Conservation (phyloP, 495 filamentous ascomycete species). For the Amphirosellinia nigrospora region DNA sequence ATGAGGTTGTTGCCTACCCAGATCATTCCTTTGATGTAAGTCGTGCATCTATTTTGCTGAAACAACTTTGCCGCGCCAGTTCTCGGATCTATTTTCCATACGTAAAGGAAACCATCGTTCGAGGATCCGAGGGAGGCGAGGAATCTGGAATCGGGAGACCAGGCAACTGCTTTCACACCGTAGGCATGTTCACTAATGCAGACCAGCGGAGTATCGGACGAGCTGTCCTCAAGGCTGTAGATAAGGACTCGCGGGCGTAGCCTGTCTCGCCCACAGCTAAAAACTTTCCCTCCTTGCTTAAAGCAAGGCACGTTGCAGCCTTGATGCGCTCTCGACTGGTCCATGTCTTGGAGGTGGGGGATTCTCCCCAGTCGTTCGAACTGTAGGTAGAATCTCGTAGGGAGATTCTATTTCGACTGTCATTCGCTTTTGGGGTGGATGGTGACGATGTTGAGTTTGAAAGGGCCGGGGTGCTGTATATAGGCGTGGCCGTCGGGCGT, state of each 20-base stretch:
- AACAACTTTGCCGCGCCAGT: slow-evolving; percentile 87
- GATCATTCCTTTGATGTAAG: slow-evolving; percentile 77
- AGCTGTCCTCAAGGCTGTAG: slow-evolving; percentile 79
- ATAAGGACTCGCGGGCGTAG: slow-evolving; percentile 88
- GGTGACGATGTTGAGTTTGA: slow-evolving; percentile 54
- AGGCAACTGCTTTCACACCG: slow-evolving; percentile 85
- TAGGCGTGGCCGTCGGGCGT: slow-evolving; percentile 74
- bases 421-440: slow-evolving; percentile 69
- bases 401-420: slow-evolving; percentile 64
- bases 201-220: slow-evolving; percentile 81
- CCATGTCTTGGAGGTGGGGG: slow-evolving; percentile 71
- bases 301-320: slow-evolving; percentile 91
- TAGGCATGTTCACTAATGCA: slow-evolving; percentile 89
- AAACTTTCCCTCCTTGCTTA: slow-evolving; percentile 88
- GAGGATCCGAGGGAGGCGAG: slow-evolving; percentile 85
- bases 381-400: slow-evolving; percentile 63
- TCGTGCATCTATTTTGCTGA: slow-evolving; percentile 93
- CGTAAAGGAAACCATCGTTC: slow-evolving; percentile 92
- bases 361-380: slow-evolving; percentile 62
- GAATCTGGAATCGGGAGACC: slow-evolving; percentile 85
- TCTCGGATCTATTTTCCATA: slow-evolving; percentile 84
- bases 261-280: slow-evolving; percentile 96
- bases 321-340: slow-evolving; percentile 89
- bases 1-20: slow-evolving; percentile 75
- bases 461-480: slow-evolving; percentile 54